Conservation (phyloP, 2,329 filamentous ascomycete species). For the Sporothrix protearum region DNA sequence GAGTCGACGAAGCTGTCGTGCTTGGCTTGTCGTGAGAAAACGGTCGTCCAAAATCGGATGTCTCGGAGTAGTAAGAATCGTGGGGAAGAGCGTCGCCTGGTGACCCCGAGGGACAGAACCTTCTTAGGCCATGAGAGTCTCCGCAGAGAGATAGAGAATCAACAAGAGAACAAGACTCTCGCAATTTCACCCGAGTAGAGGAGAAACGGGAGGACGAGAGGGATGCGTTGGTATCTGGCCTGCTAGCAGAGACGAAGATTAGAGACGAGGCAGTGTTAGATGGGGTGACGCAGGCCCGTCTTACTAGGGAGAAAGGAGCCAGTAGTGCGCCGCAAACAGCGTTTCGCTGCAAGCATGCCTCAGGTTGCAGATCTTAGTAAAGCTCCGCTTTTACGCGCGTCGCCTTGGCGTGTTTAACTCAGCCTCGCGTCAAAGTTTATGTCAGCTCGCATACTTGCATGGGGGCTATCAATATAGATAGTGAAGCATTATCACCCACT, state of each 20-base stretch:
- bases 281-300: constrained; percentile 15
- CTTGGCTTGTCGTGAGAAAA: neutral
- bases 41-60: neutral
- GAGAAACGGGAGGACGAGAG: neutral
- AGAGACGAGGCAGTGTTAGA: neutral
- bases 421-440: constrained; percentile 1
- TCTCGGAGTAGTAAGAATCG: neutral
- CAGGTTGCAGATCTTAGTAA: neutral
- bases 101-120: neutral
- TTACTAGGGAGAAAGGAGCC: neutral
- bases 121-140: constrained; percentile 16
- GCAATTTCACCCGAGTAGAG: neutral
- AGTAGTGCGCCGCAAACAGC: neutral
- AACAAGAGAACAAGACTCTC: neutral
- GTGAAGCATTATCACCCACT: neutral
- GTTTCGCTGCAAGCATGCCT: neutral
- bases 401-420: constrained; percentile 1
- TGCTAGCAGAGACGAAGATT: constrained; percentile 3
- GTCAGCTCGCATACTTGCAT: neutral
- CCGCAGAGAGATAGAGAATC: neutral
- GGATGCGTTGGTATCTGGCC: neutral
- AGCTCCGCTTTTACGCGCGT: neutral
- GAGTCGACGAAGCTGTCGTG: neutral
- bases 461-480: neutral
- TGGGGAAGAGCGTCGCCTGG: neutral